These are phyloP conservation scores for Diutina catenulata DNA, from an alignment of 1,139 yeast species.

Conservation along the genomic window DNA sequence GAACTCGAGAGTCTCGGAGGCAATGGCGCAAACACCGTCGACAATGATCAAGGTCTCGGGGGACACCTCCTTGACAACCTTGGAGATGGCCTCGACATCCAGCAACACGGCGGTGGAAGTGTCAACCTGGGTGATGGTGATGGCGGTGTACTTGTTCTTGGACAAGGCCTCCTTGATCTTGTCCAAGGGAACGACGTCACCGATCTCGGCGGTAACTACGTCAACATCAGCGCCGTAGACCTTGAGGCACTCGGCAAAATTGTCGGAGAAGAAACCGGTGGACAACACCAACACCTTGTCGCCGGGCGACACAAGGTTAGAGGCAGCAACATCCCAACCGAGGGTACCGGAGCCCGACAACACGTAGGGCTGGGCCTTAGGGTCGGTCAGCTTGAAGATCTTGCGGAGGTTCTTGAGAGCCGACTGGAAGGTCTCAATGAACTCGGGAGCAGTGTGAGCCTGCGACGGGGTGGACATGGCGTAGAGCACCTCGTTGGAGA, in stretches of 20 bases:
- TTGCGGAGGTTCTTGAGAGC: slow-evolving; percentile 58
- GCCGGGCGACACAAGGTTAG: slow-evolving; percentile 61
- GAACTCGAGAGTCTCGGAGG: slow-evolving; percentile 75
- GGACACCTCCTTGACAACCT: slow-evolving; percentile 45
- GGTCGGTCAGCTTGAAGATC: slow-evolving; percentile 59
- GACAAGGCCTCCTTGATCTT: slow-evolving; percentile 44
- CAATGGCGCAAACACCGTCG: slow-evolving; percentile 93
- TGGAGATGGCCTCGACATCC: slow-evolving; percentile 55
- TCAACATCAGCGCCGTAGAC: slow-evolving; percentile 64
- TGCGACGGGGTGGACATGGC: slow-evolving; percentile 83
- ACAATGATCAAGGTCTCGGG: slow-evolving; percentile 80
- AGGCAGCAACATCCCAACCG: slow-evolving; percentile 87
- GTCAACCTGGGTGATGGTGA: slow-evolving; percentile 91
- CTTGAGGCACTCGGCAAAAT: slow-evolving; percentile 68
- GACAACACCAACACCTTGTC: slow-evolving; percentile 69
- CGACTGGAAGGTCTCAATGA: slow-evolving; percentile 60
- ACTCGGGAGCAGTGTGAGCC: slow-evolving; percentile 88
- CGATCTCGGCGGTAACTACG: slow-evolving; percentile 59
- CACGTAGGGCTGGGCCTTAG: slow-evolving; percentile 64
- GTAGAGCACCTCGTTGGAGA: slow-evolving; percentile 66
- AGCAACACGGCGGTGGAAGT: slow-evolving; percentile 88
- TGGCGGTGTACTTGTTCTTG: slow-evolving; percentile 43
- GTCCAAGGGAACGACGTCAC: slow-evolving; percentile 54
- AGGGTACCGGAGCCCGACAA: slow-evolving; percentile 88
- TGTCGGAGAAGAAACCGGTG: slow-evolving; percentile 88